Percentiles rank a stretch among this genome's conserved stretches.
Conservation (phyloP, 768 basidiomycete genomes). For the Lactarius psammicola region DNA sequence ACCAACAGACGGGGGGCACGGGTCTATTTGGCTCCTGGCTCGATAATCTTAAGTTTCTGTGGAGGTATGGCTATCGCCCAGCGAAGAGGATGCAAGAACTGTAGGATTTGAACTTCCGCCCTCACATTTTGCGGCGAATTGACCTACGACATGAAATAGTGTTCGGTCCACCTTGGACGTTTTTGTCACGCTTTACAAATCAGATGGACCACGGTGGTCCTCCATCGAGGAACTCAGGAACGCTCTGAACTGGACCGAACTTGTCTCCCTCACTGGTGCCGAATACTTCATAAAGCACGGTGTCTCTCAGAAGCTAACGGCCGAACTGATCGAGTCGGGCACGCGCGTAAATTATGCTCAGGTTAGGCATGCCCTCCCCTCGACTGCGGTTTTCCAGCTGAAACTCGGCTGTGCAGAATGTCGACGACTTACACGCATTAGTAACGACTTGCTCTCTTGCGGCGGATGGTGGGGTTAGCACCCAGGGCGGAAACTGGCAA, state of each 20-base stretch:
- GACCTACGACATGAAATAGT: slow-evolving; percentile 36
- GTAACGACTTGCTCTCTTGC: slow-evolving; percentile 73
- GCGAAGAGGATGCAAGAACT: slow-evolving; percentile 11
- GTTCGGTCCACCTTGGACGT: slow-evolving; percentile 51
- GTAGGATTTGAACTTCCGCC: slow-evolving; percentile 11
- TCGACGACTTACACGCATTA: slow-evolving; percentile 70
- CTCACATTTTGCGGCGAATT: neutral
- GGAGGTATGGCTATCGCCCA: slow-evolving; percentile 23
- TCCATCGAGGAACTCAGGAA: slow-evolving; percentile 41
- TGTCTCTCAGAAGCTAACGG: slow-evolving; percentile 54
- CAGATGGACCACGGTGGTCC: slow-evolving; percentile 57
- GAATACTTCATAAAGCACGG: slow-evolving; percentile 56
- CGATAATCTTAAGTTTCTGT: slow-evolving; percentile 18
- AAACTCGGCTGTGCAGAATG: slow-evolving; percentile 46
- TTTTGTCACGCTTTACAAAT: slow-evolving; percentile 54
- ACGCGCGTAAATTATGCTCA: slow-evolving; percentile 83
- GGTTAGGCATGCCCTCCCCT: slow-evolving; percentile 36
- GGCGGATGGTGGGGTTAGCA: slow-evolving; percentile 58
- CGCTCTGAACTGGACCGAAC: slow-evolving; percentile 30
- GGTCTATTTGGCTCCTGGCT: slow-evolving; percentile 14
- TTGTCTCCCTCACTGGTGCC: slow-evolving; percentile 49
- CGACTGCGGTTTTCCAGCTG: neutral
- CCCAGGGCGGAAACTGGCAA: slow-evolving; percentile 79
- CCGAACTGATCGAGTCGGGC: slow-evolving; percentile 71
- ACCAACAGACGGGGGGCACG: neutral